A percentile compares a stretch with the other conserved stretches of the same genome.
phyloP scores from a whole-genome alignment of 768 basidiomycete species.

The Auriscalpium microsporum region DNA sequence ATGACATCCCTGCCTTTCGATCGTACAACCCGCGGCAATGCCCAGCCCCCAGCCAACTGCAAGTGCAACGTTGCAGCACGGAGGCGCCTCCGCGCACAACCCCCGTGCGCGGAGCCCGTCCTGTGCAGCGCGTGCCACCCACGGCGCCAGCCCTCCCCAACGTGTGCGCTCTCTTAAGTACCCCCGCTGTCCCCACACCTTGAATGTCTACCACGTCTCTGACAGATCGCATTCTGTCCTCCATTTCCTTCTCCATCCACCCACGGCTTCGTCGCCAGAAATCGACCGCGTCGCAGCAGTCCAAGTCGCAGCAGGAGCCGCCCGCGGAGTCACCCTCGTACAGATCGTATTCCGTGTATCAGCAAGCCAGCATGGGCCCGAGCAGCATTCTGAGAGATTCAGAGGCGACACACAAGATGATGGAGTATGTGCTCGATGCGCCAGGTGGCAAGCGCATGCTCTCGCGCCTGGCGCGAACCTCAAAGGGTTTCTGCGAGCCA shows the following conservation, averaged over 20 bases:
- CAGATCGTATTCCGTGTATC: slow-evolving; percentile 36
- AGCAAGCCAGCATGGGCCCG: slow-evolving; percentile 40
- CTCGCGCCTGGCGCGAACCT: slow-evolving; percentile 67
- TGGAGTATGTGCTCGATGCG: slow-evolving; percentile 44
- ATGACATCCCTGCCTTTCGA: not conserved
- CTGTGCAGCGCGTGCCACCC: not conserved
- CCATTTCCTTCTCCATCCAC: slow-evolving; percentile 18
- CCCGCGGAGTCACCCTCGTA: slow-evolving; percentile 12
- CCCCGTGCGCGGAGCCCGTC: not conserved
- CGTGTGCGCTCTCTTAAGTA: slow-evolving; percentile 13
- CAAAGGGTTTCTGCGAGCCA: slow-evolving; percentile 64
- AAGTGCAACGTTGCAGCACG: too few relatives aligned
- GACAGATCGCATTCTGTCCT: slow-evolving; percentile 3
- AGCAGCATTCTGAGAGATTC: slow-evolving; percentile 49
- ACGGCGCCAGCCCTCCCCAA: slow-evolving; percentile 16
- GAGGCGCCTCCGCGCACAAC: too few relatives aligned
- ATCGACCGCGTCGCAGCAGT: slow-evolving; percentile 4
- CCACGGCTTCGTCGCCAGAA: slow-evolving; percentile 8
- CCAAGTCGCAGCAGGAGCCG: too few relatives aligned
- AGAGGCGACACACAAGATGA: slow-evolving; percentile 43
- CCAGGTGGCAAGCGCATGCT: slow-evolving; percentile 61
- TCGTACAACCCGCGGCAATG: not conserved
- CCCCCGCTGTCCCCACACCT: slow-evolving; percentile 5
- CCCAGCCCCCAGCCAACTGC: too few relatives aligned
- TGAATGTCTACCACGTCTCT: slow-evolving; percentile 7